Evolutionary conservation across 1,284 basidiomycete species (phyloP), one percentile per base, ranked within the genome.

Genomic region (Ceraceosorus bombacis): DNA sequence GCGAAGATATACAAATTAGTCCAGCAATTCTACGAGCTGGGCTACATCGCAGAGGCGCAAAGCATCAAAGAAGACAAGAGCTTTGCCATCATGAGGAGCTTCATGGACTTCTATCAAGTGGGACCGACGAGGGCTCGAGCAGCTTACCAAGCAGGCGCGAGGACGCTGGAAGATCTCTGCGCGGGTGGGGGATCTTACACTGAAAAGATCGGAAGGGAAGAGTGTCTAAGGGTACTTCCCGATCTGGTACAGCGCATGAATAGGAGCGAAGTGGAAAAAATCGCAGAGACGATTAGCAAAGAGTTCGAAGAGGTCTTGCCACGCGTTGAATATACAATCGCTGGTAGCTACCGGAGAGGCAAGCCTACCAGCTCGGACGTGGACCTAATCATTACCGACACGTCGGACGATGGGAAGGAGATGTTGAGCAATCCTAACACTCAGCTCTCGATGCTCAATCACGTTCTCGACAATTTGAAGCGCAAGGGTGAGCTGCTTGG

Each of bases 41-140:
- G 62, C 2, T 38, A 56, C 9, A 70, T 76, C 4, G 60, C 68
- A 5, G 74, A 76, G 53, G 72, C 70, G 0, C 64, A 70, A 51
- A 60, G 63, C 5, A 72, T 76, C 8, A 55, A 59, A 1, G 36
- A 61, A 1, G 74, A 76, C 51, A 12, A 40, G n/a, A 67, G 67
- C 5, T 51, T 72, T 43, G 61, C 54, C 41, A 61, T 69, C 9
- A 65, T 73, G 63, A 69, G 66, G 10, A 27, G 49, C 0, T 73
- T 76, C 41, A 69, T 64, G 13, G 66, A 71, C 49, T 51, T 76
- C 40, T 73, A 76, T 49, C 65, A 71, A 4, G 66, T 76, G 4
- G 74, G 74, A 5, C 71, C 71, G 0, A 64, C 63, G 6, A 65
- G 62, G 4, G 71, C 74, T 0, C 49, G 67, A 8, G 58, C 65